Conservation (phyloP, 1,284 basidiomycete genomes). For the Psilocybe mexicana region DNA sequence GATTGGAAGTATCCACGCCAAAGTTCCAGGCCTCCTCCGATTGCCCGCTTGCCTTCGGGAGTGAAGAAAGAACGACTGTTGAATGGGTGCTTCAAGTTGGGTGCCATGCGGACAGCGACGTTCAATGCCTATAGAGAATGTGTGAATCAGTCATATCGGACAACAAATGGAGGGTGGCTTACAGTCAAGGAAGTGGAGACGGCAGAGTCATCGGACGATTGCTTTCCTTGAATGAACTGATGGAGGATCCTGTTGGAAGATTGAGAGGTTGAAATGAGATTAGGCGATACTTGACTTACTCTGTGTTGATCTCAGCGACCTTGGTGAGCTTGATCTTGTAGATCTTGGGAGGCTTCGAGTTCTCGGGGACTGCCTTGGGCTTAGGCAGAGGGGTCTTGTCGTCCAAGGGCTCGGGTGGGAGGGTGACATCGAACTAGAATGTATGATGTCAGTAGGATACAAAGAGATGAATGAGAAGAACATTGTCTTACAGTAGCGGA, state of each 20-base stretch:
- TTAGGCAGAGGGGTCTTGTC: no score
- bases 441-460: background rate
- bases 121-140: constrained; percentile 58
- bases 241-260: constrained; percentile 49
- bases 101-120: constrained; percentile 75
- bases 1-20: constrained; percentile 76
- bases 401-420: constrained; percentile 8
- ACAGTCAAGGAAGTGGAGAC: constrained; percentile 76
- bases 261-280: constrained; percentile 4
- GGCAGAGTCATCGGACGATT: constrained; percentile 59
- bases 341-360: constrained; percentile 49
- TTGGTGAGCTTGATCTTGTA: constrained; percentile 64
- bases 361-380: no score
- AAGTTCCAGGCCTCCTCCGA: constrained; percentile 65
- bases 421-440: constrained; percentile 21
- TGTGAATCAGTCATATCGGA: constrained; percentile 20
- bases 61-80: constrained; percentile 79
- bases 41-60: constrained; percentile 52
- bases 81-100: constrained; percentile 66
- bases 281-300: constrained; percentile 26
- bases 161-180: background rate
- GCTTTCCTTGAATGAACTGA: constrained; percentile 64
- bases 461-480: background rate
- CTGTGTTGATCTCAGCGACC: constrained; percentile 39
- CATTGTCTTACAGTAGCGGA: constrained; percentile 40